Base-by-base conservation (phyloP, 805 yeast genomes). In the Clavispora vitiphila region DNA sequence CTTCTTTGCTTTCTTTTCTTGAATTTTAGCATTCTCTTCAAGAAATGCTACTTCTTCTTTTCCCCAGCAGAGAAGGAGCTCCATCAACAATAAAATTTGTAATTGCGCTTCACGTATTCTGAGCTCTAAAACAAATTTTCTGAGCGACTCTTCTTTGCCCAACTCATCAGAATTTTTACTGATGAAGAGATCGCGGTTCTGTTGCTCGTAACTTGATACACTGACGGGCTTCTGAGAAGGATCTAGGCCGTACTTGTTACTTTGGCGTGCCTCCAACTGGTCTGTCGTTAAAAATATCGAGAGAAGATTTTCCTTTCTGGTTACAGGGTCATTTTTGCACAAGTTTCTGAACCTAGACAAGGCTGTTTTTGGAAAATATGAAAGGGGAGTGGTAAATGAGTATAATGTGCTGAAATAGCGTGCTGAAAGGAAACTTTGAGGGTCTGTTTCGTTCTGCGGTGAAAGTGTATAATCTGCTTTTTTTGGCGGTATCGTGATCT, bases 101-200 rank as follows among this genome's bases (percentile, higher is more conserved):
- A 80, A 53, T 46, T 78, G 81, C 1, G 80, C 74, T 47, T 79
- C 84, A 26, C 83, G 60, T 2, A 74, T 62, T 47, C 78, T 79
- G 43, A 78, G 60, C 29, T 70, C 67, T 29, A 62, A 55, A 2
- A 65, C 52, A 1, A 73, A 44, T 12, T 59, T 64, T 1, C 51
- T 51, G 1, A 62, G 31, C 8, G 54, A 48, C 20, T 60, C 61
- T 7, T 48, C 52, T 14, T 32, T 31, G 2, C 39, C 24, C 12
- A 36, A n/a, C 18, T 39, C 44, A 10, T 8, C 26, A 7, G 32
- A 31, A 21, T 48, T 35, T n/a, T 42, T 46, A 26, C 39, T 34
- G 19, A 36, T 36, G 37, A 61, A 63, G 1, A 46, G 46, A 23
- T 49, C 44, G 39, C 64, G 58, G 34, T 54, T 49, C 9, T 50